Evolutionary conservation across 441 rosid genomes (phyloP), one percentile per base, ranked within the genome.

Genomic region (Pelargonium cotyledonis): DNA sequence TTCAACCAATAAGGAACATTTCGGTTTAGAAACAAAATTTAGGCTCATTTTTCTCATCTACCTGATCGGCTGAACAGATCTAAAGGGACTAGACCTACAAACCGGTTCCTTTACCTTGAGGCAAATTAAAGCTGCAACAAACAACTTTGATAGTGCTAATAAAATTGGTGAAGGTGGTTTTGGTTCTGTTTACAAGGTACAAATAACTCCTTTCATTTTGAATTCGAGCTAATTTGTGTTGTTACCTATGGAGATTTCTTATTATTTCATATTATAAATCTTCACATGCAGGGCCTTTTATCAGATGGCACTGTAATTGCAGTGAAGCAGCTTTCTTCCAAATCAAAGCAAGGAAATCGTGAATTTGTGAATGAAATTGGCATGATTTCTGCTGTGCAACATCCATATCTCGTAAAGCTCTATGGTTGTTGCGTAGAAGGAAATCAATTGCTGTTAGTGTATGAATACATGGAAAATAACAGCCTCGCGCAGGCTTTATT

Each of bases 121-220:
- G 57, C 84, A 80, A 74, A 78, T 84, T 61, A 82, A 78, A 70
- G 80, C 74, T 53, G 88, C 85, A 6, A 82, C 84, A 29, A 72
- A 77, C 63, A 76, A 82, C 69, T 82, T 84, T 62, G 75, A 70
- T 58, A 64, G n/a, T 35, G 70, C 65, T 18, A 72, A 79, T 67
- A 84, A 82, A 69, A 82, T 84, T 43, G 85, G 88, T 19, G 88
- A 82, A 77, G 88, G 88, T 14, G 88, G 88, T 10, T 84, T 84
- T 70, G 88, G 85, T 53, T 67, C 85, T 29, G 85, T 84, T 18
- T 84, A 78, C 71, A 82, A 78, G 85, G 85, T 80, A 76, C 6
- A 16, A 58, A 21, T 6, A 18, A 58, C 12, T 8, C 49, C 2
- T 44, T 44, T 44, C 35, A 29, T 29, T 29, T 29, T 29, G 35